A percentile compares a stretch with the other conserved stretches of the same genome.
phyloP scores from a whole-genome alignment of 1,284 basidiomycete species.

The Exobasidium rhododendri region DNA sequence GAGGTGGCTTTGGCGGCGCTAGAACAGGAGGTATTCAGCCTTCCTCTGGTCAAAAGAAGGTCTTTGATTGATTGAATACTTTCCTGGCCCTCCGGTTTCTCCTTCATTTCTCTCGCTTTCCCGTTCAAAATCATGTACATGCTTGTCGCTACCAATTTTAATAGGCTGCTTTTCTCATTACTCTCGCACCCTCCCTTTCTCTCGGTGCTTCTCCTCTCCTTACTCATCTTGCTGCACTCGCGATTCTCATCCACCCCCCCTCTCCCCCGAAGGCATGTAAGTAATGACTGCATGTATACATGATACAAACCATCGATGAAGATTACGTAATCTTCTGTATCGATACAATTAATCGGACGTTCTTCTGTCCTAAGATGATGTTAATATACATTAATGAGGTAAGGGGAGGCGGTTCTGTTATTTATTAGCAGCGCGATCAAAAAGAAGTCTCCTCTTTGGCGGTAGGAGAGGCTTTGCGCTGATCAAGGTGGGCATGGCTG shows the following conservation, averaged over 20 bases:
- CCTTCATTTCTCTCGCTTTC: background rate
- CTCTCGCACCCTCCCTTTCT: background rate
- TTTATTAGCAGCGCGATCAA: slow-evolving; percentile 23
- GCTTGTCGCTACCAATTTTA: slow-evolving; percentile 1
- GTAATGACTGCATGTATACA: too few species aligned
- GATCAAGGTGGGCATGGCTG: slow-evolving; percentile 61
- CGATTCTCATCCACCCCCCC: too few species aligned
- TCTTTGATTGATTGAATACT: slow-evolving; percentile 15
- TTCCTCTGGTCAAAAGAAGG: slow-evolving; percentile 14
- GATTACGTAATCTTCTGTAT: too few species aligned
- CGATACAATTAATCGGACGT: too few species aligned
- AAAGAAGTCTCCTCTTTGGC: slow-evolving; percentile 33
- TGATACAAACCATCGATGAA: too few species aligned
- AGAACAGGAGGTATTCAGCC: slow-evolving; percentile 12
- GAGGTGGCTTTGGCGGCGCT: slow-evolving; percentile 13
- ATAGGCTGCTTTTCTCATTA: background rate
- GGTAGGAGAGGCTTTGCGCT: slow-evolving; percentile 32
- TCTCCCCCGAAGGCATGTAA: too few species aligned
- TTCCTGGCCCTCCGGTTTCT: background rate
- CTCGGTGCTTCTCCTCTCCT: background rate
- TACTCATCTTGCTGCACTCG: background rate
- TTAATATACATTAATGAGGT: too few species aligned
- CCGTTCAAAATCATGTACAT: background rate
- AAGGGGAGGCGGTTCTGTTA: too few species aligned
- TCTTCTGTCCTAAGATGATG: too few species aligned